A percentile compares a stretch with the other conserved stretches of the same genome.
Evolutionary conservation across 805 yeast genomes (phyloP).

Genomic region (Candida manassasensis): DNA sequence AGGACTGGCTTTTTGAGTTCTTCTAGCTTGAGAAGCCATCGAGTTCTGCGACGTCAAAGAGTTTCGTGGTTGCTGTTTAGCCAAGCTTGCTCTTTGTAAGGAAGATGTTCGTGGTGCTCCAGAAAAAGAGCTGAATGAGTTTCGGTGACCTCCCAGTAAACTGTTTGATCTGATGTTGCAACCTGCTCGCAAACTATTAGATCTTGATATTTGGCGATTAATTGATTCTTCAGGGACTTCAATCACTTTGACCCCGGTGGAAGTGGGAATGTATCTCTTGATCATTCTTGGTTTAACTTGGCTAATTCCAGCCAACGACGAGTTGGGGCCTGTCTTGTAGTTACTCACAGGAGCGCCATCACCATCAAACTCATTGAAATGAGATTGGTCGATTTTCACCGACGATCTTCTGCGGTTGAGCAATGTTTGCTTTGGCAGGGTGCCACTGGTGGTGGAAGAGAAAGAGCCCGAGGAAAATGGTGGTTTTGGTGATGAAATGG

Average conservation of each 20-base stretch:
- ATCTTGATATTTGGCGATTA: conserved; percentile 34
- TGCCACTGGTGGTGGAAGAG: too few species aligned
- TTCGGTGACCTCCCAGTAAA: conserved; percentile 15
- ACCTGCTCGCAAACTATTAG: conserved; percentile 36
- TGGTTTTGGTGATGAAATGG: too few species aligned
- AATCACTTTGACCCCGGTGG: conserved; percentile 61
- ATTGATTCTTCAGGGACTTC: conserved; percentile 57
- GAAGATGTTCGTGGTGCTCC: conserved; percentile 3
- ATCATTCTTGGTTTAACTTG: conserved; percentile 35
- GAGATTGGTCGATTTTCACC: conserved; percentile 1
- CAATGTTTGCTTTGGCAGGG: neutral
- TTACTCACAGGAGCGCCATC: neutral
- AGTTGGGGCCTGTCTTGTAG: neutral
- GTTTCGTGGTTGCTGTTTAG: neutral
- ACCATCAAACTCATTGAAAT: conserved; percentile 1
- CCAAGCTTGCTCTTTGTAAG: conserved; percentile 2
- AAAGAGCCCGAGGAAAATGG: too few species aligned
- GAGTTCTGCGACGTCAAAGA: neutral
- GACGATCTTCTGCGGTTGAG: conserved; percentile 2
- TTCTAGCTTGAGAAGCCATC: neutral
- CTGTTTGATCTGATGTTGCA: conserved; percentile 17
- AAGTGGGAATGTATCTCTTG: conserved; percentile 69
- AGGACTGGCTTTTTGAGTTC: too few species aligned
- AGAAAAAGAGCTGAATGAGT: conserved; percentile 18
- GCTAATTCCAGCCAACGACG: neutral